These are phyloP conservation scores for Fusarium sulawesiense DNA, from an alignment of 2,329 filamentous ascomycete species.

Conservation along the genomic window DNA sequence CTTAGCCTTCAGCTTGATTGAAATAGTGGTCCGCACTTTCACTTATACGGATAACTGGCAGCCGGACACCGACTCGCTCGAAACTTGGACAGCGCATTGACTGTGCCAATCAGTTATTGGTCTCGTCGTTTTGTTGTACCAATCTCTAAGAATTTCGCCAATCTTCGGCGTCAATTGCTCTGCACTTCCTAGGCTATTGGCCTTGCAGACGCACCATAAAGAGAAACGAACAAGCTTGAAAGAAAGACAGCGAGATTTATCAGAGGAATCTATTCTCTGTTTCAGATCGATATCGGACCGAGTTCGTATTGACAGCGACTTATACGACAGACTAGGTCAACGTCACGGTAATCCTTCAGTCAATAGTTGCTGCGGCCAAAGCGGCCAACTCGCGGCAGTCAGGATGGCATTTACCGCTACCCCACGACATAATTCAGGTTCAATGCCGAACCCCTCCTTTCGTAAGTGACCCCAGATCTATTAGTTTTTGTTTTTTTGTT, in stretches of 20 bases:
- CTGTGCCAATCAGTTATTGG: neutral
- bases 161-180: neutral
- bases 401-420: constrained; percentile 30
- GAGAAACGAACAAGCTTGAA: neutral
- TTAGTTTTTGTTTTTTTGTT: neutral
- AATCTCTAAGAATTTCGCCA: neutral
- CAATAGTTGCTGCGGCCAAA: constrained; percentile 33
- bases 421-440: constrained; percentile 36
- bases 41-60: constrained; percentile 28
- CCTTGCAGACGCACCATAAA: neutral
- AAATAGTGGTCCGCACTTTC: constrained; percentile 24
- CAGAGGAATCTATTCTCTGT: neutral
- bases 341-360: neutral
- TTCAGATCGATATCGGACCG: neutral
- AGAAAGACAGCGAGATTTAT: neutral
- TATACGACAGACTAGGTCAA: constrained; percentile 9
- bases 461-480: constrained; percentile 55
- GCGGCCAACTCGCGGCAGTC: constrained; percentile 34
- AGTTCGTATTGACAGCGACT: constrained; percentile 1
- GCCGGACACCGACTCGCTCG: neutral
- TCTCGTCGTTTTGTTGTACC: neutral
- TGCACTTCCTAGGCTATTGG: neutral
- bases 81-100: neutral
- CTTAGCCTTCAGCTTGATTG: constrained; percentile 12
- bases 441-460: constrained; percentile 62